Conservation (phyloP, 2,329 filamentous ascomycete species). For the Aspergillus sojae region DNA sequence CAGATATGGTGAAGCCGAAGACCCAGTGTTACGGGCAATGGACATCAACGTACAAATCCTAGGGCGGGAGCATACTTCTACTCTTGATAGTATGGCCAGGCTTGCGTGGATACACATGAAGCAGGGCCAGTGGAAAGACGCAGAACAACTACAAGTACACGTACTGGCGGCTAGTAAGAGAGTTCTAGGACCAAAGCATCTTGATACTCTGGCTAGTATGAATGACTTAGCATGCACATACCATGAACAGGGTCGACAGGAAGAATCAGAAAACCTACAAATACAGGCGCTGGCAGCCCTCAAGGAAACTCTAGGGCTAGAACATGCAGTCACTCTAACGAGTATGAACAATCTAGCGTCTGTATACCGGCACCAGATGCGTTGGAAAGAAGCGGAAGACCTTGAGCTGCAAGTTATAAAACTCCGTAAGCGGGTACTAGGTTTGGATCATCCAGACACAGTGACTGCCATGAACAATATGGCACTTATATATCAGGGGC, state of each 20-base stretch:
- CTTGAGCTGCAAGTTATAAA: no score
- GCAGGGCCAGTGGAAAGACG: conserved; percentile 17
- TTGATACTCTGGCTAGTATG: background rate
- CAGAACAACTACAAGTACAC: background rate
- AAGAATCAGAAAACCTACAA: background rate
- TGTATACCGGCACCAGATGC: background rate
- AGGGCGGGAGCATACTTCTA: background rate
- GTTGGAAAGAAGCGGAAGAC: no score
- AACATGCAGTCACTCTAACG: background rate
- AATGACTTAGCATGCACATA: background rate
- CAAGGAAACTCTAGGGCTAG: background rate
- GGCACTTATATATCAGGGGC: no score
- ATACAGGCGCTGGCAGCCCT: background rate
- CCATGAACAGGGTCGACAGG: background rate
- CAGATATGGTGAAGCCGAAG: background rate
- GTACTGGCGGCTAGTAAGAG: background rate
- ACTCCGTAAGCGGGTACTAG: no score
- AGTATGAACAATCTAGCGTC: background rate
- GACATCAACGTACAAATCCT: background rate
- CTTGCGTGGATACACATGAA: background rate
- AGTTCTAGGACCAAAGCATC: background rate
- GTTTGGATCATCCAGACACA: no score
- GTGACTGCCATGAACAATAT: no score
- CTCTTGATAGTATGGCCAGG: background rate
- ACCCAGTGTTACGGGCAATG: background rate